Conservation (phyloP, 805 yeast species). For the Yarrowia keelungensis region DNA sequence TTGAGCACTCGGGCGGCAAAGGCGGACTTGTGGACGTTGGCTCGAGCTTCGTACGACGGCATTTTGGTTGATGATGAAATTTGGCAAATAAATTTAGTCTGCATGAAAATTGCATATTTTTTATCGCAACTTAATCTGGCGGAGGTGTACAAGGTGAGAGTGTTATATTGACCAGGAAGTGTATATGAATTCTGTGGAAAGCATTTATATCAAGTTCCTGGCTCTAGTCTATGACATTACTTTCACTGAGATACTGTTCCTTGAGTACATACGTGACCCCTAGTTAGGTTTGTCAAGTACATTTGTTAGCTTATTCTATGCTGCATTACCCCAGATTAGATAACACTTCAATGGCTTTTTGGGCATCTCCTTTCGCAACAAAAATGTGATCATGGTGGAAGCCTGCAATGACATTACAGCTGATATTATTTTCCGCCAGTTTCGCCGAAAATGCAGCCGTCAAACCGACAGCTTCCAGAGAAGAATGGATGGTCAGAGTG, state of each 20-base stretch:
- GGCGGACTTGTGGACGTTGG: slow-evolving; percentile 72
- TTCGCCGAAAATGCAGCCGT: slow-evolving; percentile 22
- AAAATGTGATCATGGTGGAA: slow-evolving; percentile 33
- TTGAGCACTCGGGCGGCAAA: slow-evolving; percentile 76
- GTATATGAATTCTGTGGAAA: too few species aligned
- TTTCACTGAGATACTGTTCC: too few species aligned
- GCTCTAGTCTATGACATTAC: too few species aligned
- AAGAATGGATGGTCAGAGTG: slow-evolving; percentile 29
- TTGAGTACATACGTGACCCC: too few species aligned
- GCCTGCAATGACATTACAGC: slow-evolving; percentile 28
- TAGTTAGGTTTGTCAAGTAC: too few species aligned
- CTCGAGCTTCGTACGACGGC: slow-evolving; percentile 68
- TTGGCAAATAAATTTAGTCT: background rate
- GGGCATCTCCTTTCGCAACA: slow-evolving; percentile 10
- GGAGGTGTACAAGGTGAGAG: too few species aligned
- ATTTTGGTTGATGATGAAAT: slow-evolving; percentile 3
- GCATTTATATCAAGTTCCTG: too few species aligned
- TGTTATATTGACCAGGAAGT: too few species aligned
- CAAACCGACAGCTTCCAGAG: slow-evolving; percentile 29
- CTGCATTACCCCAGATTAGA: background rate
- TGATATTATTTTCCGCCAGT: slow-evolving; percentile 11
- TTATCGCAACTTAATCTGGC: slow-evolving; percentile 1
- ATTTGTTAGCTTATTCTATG: too few species aligned
- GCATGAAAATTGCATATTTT: background rate
- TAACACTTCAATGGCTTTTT: background rate